Percentiles rank a stretch among this genome's conserved stretches.
Evolutionary conservation across 2,329 filamentous ascomycete species (phyloP).

Genomic region (Colletotrichum falcatum): DNA sequence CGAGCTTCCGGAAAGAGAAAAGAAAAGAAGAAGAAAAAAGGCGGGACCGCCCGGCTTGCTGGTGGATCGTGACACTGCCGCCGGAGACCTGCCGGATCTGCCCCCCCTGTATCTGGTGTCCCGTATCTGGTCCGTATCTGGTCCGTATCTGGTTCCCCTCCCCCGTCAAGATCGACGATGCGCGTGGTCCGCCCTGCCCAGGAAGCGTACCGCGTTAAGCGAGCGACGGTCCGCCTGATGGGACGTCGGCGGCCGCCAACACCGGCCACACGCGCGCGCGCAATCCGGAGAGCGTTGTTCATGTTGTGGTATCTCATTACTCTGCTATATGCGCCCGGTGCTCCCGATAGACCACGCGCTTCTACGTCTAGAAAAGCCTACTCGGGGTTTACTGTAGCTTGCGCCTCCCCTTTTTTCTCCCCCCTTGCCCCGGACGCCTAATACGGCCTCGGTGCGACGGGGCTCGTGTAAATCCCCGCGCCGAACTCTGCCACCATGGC

Average conservation of each 20-base stretch:
- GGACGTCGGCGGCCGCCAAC: background rate
- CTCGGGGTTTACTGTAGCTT: background rate
- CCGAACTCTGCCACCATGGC: background rate
- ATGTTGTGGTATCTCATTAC: constrained; percentile 17
- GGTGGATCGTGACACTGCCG: background rate
- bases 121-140: too few relatives aligned
- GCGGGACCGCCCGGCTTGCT: background rate
- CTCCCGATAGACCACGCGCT: background rate
- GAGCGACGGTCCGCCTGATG: background rate
- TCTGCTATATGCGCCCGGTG: background rate
- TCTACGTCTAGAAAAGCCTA: background rate
- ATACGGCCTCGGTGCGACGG: background rate
- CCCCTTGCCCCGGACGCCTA: background rate
- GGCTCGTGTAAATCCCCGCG: background rate
- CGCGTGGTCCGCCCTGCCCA: background rate
- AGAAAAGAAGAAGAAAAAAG: background rate
- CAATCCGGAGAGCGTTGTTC: background rate
- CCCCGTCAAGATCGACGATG: background rate
- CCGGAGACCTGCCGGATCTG: constrained; percentile 4
- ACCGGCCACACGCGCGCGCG: too few relatives aligned
- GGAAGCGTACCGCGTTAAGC: background rate
- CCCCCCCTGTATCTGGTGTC: background rate
- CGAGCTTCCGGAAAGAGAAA: background rate
- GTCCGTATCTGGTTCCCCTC: too few relatives aligned
- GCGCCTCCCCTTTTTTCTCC: background rate